A percentile compares a stretch with the other conserved stretches of the same genome.
phyloP scores from a whole-genome alignment of 176 grass and related monocot genomes.

The Juncus effusus region DNA sequence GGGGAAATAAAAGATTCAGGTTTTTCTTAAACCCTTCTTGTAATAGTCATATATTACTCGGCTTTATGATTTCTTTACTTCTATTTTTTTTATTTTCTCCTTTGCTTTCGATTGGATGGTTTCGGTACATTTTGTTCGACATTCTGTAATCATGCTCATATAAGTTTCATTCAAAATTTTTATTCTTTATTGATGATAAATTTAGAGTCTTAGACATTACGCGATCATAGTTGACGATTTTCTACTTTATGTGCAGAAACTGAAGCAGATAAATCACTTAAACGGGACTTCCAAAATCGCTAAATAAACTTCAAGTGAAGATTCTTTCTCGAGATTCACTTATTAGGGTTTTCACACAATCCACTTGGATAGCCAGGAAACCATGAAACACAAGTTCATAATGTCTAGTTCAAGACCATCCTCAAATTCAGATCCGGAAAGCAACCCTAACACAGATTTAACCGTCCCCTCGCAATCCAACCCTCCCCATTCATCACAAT shows the following conservation, averaged over 20 bases:
- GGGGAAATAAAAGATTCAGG: conserved; percentile 14
- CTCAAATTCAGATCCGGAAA: conserved; percentile 5
- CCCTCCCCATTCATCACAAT: conserved; percentile 2
- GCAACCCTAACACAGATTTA: neutral
- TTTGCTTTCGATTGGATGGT: no score
- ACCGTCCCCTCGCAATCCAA: neutral
- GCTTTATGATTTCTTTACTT: neutral
- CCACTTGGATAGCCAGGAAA: neutral
- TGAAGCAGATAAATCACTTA: neutral
- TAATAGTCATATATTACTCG: conserved; percentile 8
- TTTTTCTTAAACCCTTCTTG: conserved; percentile 6
- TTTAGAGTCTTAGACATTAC: no score
- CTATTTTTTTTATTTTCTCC: no score
- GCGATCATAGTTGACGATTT: no score
- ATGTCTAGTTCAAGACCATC: conserved; percentile 12
- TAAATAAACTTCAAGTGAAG: conserved; percentile 4
- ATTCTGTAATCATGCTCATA: no score
- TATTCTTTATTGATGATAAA: no score
- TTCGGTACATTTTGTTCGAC: no score
- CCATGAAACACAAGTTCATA: neutral
- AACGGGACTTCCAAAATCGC: neutral
- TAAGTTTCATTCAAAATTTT: no score
- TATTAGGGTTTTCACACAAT: no score
- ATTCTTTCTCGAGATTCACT: neutral
- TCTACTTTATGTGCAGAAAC: conserved; percentile 1